phyloP scores from a whole-genome alignment of 2,329 filamentous ascomycete genomes.

The Ploettnerulaceae sp. region DNA sequence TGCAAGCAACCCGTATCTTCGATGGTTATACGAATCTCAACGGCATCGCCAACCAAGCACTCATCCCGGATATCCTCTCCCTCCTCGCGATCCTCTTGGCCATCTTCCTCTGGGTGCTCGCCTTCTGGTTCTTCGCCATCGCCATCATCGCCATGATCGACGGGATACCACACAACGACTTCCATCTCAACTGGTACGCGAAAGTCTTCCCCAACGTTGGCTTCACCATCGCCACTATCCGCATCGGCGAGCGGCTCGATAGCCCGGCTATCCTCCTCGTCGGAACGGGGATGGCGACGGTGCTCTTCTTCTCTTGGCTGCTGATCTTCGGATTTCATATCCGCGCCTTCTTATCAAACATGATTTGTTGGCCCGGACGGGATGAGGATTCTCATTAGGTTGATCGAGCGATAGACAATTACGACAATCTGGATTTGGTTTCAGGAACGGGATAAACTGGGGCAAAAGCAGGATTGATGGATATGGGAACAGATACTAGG shows the following conservation, averaged over 20 bases:
- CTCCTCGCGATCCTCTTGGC: slow-evolving; percentile 38
- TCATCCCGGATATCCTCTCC: slow-evolving; percentile 32
- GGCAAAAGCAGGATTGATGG: too few relatives aligned
- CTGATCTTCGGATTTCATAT: slow-evolving; percentile 28
- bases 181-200: slow-evolving; percentile 60
- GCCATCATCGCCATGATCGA: slow-evolving; percentile 35
- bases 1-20: slow-evolving; percentile 20
- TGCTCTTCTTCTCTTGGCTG: slow-evolving; percentile 41
- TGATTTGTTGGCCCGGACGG: slow-evolving; percentile 33
- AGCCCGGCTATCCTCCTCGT: slow-evolving; percentile 41
- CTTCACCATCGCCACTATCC: slow-evolving; percentile 52
- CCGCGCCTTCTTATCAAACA: slow-evolving; percentile 27
- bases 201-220: slow-evolving; percentile 58
- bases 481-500: too few relatives aligned
- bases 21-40: slow-evolving; percentile 23
- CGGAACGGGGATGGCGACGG: slow-evolving; percentile 37
- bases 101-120: slow-evolving; percentile 60
- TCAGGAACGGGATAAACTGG: too few relatives aligned
- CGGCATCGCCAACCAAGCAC: slow-evolving; percentile 45
- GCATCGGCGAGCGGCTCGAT: slow-evolving; percentile 45
- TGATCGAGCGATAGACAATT: background rate
- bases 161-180: slow-evolving; percentile 43
- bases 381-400: slow-evolving; percentile 32
- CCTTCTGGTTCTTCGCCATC: slow-evolving; percentile 48
- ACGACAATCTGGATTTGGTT: too few relatives aligned